Base-by-base conservation (phyloP, 176 grass and related monocot genomes). In the Echinochloa phyllopogon region DNA sequence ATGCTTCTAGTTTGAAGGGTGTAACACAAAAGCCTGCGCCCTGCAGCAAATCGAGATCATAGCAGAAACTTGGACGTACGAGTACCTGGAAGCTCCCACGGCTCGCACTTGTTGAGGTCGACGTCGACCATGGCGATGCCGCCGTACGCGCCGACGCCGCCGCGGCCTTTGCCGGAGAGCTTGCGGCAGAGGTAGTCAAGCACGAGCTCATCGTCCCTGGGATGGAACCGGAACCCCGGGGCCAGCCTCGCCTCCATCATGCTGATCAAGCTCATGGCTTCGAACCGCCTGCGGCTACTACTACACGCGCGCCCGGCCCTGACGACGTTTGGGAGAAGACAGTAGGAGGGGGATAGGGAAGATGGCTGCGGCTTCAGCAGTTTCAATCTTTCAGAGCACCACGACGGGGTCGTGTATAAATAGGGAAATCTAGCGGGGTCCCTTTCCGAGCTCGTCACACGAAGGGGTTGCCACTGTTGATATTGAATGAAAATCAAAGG, bases 51-150 rank as follows among this genome's bases (percentile, higher is more conserved):
- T 82, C 40, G n/a, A 21, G 0, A 21, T 41, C 12, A 4, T 3
- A 68, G 38, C 42, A 37, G 18, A 8, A 33, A 78, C 21, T 37
- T 64, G 21, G 1, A 12, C 12, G 3, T 6, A 75, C 7, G n/a
- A 33, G 79, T 81, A 95, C 96, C 91, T 77, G 96, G 96, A 76
- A 98, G 89, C 29, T 98, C 93, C 91, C 93, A 95, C 3, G 93
- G 96, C 76, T 98, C 96, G 75, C 91, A 84, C 91, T 95, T 94
- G 89, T 98, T 98, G 91, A 98, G 96, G 47, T 98, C 93, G 29
- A 98, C 93, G 88, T 95, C 96, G 21, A 98, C 58, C 79, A 98
- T 74, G 68, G 84, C 74, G 36, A 89, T 73, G 58, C 87, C 75
- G 37, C 83, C 84, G 41, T 88, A 80, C 10, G 82, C 45, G 25